phyloP scores from a whole-genome alignment of 148 eudicot species.

The Silene conica region DNA sequence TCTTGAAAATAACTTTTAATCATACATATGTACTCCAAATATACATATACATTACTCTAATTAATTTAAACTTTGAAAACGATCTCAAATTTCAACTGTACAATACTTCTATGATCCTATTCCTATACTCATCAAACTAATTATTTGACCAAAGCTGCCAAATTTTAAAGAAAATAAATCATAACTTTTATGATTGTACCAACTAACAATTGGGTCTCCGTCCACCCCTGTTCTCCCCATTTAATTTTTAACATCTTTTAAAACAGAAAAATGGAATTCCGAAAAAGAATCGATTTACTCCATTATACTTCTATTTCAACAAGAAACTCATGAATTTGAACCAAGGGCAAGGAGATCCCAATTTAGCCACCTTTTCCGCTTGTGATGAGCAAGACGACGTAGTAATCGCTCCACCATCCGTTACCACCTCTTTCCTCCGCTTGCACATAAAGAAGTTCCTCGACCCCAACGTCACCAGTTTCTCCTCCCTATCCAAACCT shows the following conservation, averaged over 20 bases:
- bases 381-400: constrained; percentile 34
- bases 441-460: constrained; percentile 82
- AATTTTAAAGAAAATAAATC: neutral
- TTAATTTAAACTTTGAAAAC: neutral
- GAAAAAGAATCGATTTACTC: no score
- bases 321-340: constrained; percentile 50
- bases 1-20: neutral
- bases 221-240: no score
- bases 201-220: neutral
- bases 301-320: neutral
- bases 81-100: neutral
- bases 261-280: no score
- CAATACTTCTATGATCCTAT: neutral
- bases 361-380: neutral
- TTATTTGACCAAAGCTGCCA: neutral
- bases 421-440: constrained; percentile 18
- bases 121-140: no score
- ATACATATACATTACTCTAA: neutral
- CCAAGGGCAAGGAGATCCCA: constrained; percentile 33
- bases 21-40: neutral
- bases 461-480: constrained; percentile 58
- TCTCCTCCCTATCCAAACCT: constrained; percentile 74
- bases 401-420: neutral
- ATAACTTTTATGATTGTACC: neutral
- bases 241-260: no score